These are phyloP conservation scores for Sordariomycetes sp. DNA, from an alignment of 2,329 filamentous ascomycete genomes.

Conservation along the genomic window DNA sequence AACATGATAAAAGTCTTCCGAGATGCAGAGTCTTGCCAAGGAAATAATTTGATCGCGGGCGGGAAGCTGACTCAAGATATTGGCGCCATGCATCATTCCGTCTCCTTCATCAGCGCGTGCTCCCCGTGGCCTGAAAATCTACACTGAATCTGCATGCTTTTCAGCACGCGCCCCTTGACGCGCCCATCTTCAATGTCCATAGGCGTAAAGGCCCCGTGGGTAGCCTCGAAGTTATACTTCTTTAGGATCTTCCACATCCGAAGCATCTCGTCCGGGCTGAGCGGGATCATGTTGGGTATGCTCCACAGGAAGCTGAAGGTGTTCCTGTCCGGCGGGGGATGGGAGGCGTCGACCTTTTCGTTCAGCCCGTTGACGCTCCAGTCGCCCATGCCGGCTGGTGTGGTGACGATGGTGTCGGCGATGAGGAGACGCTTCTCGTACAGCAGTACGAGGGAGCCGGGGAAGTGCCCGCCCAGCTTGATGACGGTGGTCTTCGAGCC, in stretches of 20 bases:
- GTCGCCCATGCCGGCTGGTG: constrained; percentile 43
- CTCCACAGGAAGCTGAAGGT: constrained; percentile 69
- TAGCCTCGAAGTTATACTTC: constrained; percentile 51
- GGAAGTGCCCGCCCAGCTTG: constrained; percentile 73
- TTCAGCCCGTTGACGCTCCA: constrained; percentile 34
- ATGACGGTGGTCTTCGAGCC: constrained; percentile 48
- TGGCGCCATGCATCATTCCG: too few relatives aligned
- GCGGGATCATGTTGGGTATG: constrained; percentile 65
- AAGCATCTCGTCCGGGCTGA: constrained; percentile 52
- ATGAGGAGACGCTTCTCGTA: constrained; percentile 57
- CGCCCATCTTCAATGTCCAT: constrained; percentile 48
- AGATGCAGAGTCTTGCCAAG: too few relatives aligned
- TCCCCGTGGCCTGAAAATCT: constrained; percentile 35
- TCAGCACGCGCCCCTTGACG: constrained; percentile 57
- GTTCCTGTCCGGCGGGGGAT: constrained; percentile 33
- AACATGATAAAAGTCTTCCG: too few relatives aligned
- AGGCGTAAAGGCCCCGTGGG: constrained; percentile 58
- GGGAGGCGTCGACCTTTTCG: constrained; percentile 17
- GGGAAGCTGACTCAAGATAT: too few relatives aligned
- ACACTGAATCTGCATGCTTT: constrained; percentile 70
- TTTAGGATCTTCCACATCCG: constrained; percentile 63
- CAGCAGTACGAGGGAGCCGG: constrained; percentile 60
- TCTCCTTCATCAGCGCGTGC: constrained; percentile 26
- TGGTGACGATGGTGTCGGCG: constrained; percentile 68
- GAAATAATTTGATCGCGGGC: too few relatives aligned